Evolutionary conservation across 768 basidiomycete species (phyloP), one percentile per base, ranked within the genome.

Genomic region (Naganishia vishniacii): DNA sequence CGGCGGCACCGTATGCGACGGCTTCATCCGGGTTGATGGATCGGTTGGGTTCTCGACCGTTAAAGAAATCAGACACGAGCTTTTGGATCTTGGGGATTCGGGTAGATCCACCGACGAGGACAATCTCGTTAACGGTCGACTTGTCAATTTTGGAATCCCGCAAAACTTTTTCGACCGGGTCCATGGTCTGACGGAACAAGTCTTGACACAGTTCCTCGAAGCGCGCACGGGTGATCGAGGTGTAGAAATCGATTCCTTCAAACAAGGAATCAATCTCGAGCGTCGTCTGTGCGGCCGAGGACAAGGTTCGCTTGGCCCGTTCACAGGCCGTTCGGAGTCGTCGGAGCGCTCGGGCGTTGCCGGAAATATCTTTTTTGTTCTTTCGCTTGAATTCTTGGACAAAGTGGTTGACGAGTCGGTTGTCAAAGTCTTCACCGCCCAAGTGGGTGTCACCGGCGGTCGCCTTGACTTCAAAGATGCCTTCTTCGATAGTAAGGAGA

Each of bases 11-110:
- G 73, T 95, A 97, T 48, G 94, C 92, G 70, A 99, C 94, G 67
- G 94, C 94, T 81, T 99, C 94, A 78, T 99, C 94, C 59, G 93
- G 92, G 84, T 99, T 97, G 82, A 97, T 99, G 34, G 76, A 75
- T 83, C 91, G 93, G 67, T 93, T 93, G 59, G 92, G 92, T 78
- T 97, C 94, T 82, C 89, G 95, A 77, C 91, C 88, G 70, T 84
- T 86, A 79, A 98, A 99, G 83, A 85, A 97, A 78, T 98, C 93
- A 80, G 91, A 92, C 76, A 99, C 86, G 77, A 98, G 89, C 73
- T 95, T 90, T 75, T 97, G 93, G 69, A 99, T 91, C 82, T 95
- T 95, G 79, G 94, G 94, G 73, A 99, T 99, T 86, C 94, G 93
- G 71, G 94, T 99, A 29, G 94, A 98, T 79, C 77, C 77, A 72